A percentile compares a stretch with the other conserved stretches of the same genome.
These are phyloP conservation scores for Spergularia marina DNA, from an alignment of 148 eudicot genomes.

Conservation along the genomic window DNA sequence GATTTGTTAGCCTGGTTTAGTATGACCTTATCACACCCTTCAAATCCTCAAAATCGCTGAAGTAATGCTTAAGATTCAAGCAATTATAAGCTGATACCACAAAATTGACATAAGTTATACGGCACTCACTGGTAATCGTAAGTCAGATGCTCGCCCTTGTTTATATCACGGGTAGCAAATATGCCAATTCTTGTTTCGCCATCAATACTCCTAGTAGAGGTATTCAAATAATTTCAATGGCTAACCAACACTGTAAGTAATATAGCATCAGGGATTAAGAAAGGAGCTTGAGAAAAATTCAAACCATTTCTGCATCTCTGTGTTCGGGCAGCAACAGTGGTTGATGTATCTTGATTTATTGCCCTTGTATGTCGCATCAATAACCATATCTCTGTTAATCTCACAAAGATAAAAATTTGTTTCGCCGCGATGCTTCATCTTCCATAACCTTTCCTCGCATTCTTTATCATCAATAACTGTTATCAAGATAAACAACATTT, in stretches of 20 bases:
- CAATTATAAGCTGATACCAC: neutral
- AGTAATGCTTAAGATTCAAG: neutral
- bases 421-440: constrained; percentile 89
- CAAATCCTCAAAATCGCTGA: neutral
- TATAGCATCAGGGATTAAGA: constrained; percentile 12
- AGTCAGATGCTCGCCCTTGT: constrained; percentile 89
- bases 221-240: constrained; percentile 4
- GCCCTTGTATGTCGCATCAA: constrained; percentile 97
- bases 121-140: constrained; percentile 88
- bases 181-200: constrained; percentile 98
- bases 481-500: constrained; percentile 25
- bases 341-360: constrained; percentile 99
- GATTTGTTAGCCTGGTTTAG: constrained; percentile 40
- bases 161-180: constrained; percentile 85
- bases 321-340: constrained; percentile 96
- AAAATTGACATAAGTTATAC: neutral
- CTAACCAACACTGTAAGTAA: constrained; percentile 6
- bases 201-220: constrained; percentile 68
- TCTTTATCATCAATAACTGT: constrained; percentile 98
- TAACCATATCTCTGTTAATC: constrained; percentile 97
- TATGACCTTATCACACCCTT: constrained; percentile 2
- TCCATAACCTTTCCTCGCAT: constrained; percentile 97
- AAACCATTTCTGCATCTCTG: constrained; percentile 99
- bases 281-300: neutral
- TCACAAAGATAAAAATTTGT: constrained; percentile 97